These are phyloP conservation scores for Geranium incanum DNA, from an alignment of 441 rosid genomes.

Conservation along the genomic window DNA sequence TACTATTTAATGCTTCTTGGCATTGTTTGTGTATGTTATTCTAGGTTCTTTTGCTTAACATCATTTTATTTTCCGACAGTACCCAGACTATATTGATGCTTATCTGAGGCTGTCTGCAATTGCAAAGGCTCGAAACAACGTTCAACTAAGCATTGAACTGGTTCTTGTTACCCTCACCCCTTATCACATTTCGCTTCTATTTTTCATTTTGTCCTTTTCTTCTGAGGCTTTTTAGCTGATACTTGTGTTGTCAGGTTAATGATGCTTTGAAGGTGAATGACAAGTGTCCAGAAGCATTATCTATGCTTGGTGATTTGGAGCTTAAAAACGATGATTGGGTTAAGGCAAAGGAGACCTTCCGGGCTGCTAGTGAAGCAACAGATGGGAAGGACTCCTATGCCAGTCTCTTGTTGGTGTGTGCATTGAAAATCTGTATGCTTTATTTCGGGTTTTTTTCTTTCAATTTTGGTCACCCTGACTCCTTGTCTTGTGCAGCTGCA, in stretches of 20 bases:
- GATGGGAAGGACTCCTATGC: constrained; percentile 98
- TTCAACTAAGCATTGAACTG: constrained; percentile 93
- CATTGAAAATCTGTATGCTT: constrained; percentile 13
- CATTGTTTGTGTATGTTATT: constrained; percentile 2
- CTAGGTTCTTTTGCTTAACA: constrained; percentile 19
- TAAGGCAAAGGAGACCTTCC: constrained; percentile 94
- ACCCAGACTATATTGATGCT: constrained; percentile 88
- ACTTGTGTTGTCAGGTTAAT: constrained; percentile 47
- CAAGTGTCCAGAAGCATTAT: constrained; percentile 81
- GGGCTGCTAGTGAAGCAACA: constrained; percentile 92
- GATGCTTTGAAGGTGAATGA: constrained; percentile 92
- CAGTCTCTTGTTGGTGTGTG: constrained; percentile 74
- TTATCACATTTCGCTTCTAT: constrained; percentile 15
- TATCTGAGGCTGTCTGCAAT: constrained; percentile 92
- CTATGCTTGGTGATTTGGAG: constrained; percentile 97
- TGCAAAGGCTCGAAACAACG: constrained; percentile 83
- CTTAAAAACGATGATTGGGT: constrained; percentile 99
- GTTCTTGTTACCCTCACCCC: constrained; percentile 31
- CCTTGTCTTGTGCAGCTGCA: background rate
- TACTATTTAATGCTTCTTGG: constrained; percentile 3
- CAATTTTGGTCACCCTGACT: constrained; percentile 1
- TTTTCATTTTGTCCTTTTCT: constrained; percentile 15
- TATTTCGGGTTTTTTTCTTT: background rate
- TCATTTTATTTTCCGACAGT: constrained; percentile 41
- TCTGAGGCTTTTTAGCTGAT: background rate